Base-by-base conservation (phyloP, 139 green algal species). In the Zygnema cylindricum region DNA sequence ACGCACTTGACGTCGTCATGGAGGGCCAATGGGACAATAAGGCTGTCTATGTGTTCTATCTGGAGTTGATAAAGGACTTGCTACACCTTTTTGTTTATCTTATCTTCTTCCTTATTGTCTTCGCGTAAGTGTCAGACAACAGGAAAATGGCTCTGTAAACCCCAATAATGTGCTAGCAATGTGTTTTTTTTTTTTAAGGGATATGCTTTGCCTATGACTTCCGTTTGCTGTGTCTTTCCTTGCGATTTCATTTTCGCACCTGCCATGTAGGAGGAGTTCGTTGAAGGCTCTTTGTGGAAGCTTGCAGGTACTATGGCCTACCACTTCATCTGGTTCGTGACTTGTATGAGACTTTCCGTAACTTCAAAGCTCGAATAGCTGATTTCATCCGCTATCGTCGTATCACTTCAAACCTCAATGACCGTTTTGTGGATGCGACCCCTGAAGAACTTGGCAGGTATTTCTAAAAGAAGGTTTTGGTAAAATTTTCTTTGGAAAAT, bases 31-130 rank as follows among this genome's bases (percentile, higher is more conserved):
- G 97, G 97, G 95, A 97, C 76, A 89, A 93, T 69, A 98, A 98
- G 88, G 95, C 95, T 82, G 93, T 94, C 0, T 97, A 93, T 49
- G 95, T 98, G 23, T 98, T 99, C 92, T 99, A 99, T 93, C 91
- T 99, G 76, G 96, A 99, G 89, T 96, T 99, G 30, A 86, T 98
- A 39, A 96, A 95, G 30, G 97, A 99, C 93, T 86, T 99, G 88
- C 89, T 99, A 82, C 97, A 99, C 92, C 95, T 99, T 7, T 96
- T 96, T 76, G 96, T 98, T 71, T 99, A 99, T 93, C 57, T 95
- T 69, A 92, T 95, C 73, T 99, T 99, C 95, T 99, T 99, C 90
- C 78, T 95, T 57, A 97, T 98, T 69, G 96, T 99, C 16, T 98
- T 99, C 86, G 94, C 86, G 84, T 91, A 43, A 43, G 81, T 73